Conservation (phyloP, 2,329 filamentous ascomycete genomes). For the Monilinia vaccinii-corymbosi region DNA sequence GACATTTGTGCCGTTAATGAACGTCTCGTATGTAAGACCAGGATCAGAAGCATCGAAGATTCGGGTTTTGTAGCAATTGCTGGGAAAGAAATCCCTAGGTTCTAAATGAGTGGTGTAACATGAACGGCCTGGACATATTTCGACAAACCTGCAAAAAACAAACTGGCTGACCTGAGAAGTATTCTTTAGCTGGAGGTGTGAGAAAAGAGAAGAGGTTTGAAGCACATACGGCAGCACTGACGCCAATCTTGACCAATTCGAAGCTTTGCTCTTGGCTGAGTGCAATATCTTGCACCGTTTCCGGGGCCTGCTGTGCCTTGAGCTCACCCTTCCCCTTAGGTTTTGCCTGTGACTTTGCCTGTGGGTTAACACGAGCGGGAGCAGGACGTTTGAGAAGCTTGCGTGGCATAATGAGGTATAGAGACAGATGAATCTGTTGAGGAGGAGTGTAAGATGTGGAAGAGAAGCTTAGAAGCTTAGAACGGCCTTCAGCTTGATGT, state of each 20-base stretch:
- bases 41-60: neutral
- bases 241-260: constrained; percentile 13
- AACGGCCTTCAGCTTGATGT: neutral
- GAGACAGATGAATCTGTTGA: neutral
- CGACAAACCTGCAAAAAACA: constrained; percentile 8
- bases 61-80: constrained; percentile 1
- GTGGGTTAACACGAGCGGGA: neutral
- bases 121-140: neutral
- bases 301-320: neutral
- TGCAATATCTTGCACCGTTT: neutral
- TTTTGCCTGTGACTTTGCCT: neutral
- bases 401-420: neutral
- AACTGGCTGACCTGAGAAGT: constrained; percentile 15
- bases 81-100: neutral
- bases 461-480: neutral
- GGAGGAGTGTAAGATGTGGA: neutral
- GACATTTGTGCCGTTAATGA: constrained; percentile 3
- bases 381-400: neutral
- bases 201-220: neutral
- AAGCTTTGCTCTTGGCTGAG: constrained; percentile 13
- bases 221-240: constrained; percentile 14
- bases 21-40: neutral
- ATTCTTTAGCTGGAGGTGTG: neutral
- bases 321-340: neutral
- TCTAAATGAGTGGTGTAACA: neutral